A percentile compares a stretch with the other conserved stretches of the same genome.
These are phyloP conservation scores for Sisymbrium altissimum DNA, from an alignment of 345 rosid species.

Conservation along the genomic window DNA sequence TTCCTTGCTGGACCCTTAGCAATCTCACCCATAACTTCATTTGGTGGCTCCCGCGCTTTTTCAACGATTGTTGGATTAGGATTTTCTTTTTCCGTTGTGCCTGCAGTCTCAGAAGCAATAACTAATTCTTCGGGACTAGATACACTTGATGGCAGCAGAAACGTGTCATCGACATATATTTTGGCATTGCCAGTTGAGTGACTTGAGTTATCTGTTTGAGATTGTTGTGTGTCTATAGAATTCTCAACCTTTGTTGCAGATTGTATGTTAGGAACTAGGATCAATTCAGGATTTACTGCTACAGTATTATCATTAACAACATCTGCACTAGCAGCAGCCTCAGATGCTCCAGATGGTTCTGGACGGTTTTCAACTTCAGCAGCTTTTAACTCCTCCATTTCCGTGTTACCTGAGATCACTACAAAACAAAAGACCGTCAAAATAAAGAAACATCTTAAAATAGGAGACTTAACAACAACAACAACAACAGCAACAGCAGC, in stretches of 20 bases:
- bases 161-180: slow-evolving; percentile 17
- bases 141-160: neutral
- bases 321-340: slow-evolving; percentile 12
- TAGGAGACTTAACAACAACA: neutral
- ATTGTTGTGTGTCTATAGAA: slow-evolving; percentile 20
- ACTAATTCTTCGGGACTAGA: neutral
- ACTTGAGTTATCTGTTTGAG: slow-evolving; percentile 15
- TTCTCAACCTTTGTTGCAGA: neutral
- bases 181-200: neutral
- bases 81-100: neutral
- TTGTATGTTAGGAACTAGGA: slow-evolving; percentile 12
- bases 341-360: slow-evolving; percentile 17
- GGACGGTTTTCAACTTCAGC: slow-evolving; percentile 24
- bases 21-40: slow-evolving; percentile 19
- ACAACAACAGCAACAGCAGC: too few species aligned
- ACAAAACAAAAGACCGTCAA: neutral
- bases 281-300: slow-evolving; percentile 18
- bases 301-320: slow-evolving; percentile 13
- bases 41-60: slow-evolving; percentile 18
- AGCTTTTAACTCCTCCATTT: slow-evolving; percentile 48
- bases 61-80: slow-evolving; percentile 12
- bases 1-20: too few species aligned
- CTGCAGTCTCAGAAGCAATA: neutral
- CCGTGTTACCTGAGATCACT: slow-evolving; percentile 28
- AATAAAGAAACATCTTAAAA: neutral